Conservation (phyloP, 2,329 filamentous ascomycete genomes). For the Atkinsonella texensis region DNA sequence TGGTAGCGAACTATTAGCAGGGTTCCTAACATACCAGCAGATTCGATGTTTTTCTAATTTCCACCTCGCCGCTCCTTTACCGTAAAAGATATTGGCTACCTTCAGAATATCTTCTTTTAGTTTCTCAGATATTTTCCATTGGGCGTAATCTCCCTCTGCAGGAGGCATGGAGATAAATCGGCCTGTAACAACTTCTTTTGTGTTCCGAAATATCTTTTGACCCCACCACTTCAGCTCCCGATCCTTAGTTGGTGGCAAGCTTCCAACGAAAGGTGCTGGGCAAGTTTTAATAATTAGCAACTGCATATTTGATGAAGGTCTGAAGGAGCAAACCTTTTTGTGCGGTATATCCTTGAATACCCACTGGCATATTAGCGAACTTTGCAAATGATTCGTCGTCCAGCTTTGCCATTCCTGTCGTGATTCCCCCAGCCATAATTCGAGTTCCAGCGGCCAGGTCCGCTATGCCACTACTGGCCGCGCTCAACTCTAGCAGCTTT, state of each 20-base stretch:
- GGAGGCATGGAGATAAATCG: conserved; percentile 46
- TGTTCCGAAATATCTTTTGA: conserved; percentile 46
- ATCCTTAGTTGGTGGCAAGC: conserved; percentile 40
- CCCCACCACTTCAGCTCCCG: conserved; percentile 49
- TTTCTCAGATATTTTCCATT: conserved; percentile 45
- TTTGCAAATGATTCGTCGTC: conserved; percentile 30
- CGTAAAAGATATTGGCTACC: conserved; percentile 47
- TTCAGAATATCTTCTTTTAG: conserved; percentile 48
- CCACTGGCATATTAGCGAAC: conserved; percentile 38
- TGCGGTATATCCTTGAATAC: conserved; percentile 28
- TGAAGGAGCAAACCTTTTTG: conserved; percentile 14
- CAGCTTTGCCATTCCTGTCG: conserved; percentile 44
- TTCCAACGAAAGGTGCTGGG: conserved; percentile 44
- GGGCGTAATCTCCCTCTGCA: conserved; percentile 41
- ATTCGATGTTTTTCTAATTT: conserved; percentile 50
- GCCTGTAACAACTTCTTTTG: conserved; percentile 37
- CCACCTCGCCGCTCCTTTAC: conserved; percentile 41
- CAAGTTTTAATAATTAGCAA: conserved; percentile 2
- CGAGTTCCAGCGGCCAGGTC: conserved; percentile 39
- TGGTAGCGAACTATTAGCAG: no score
- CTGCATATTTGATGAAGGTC: no score
- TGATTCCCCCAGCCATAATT: conserved; percentile 47
- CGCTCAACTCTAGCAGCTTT: conserved; percentile 40
- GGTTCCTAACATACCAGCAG: conserved; percentile 43
- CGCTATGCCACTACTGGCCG: conserved; percentile 30